Base-by-base conservation (phyloP, 345 rosid genomes). In the Alliaria petiolata region DNA sequence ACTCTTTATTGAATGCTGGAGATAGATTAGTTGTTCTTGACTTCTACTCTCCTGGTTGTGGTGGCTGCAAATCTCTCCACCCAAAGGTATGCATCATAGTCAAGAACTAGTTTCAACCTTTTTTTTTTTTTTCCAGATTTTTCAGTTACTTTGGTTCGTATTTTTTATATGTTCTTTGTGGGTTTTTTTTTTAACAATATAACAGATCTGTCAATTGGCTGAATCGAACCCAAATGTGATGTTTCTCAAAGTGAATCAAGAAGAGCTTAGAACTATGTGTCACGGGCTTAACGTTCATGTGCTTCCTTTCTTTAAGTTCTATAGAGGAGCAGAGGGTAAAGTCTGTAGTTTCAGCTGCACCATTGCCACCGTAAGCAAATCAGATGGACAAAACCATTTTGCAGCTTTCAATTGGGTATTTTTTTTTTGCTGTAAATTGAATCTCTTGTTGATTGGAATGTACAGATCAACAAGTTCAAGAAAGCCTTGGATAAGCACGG, bases 21-120 rank as follows among this genome's bases (percentile, higher is more conserved):
- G 92, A 89, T 67, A 75, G 76, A 67, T 78, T 91, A 70, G 86
- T 86, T 39, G 74, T 91, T 40, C 63, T 91, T 44, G 85, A 81
- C 56, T 91, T 91, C 73, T 91, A 86, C 80, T 89, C 96, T 2
- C 96, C 93, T 60, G 87, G 77, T 22, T 91, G 96, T 79, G 96
- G 97, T 26, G 97, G 90, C 60, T 91, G 97, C 85, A 89, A 64
- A 82, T 40, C 87, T 70, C 90, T 91, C n/a, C 90, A 85, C 74
- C 97, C 96, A 8, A 89, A 86, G 93, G 96, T 86, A 67, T 84
- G 6, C 1, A 22, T 4, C 1, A 20, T 19, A 35, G 26, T 43
- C 36, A 54, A 42, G 0, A 42, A 30, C 42, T 26, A 38, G 33
- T 8, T 67, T 35, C 33, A 8, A 12, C 1, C n/a, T 7, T n/a